Base-by-base conservation (phyloP, 176 grass and related monocot species). In the Canna indica region DNA sequence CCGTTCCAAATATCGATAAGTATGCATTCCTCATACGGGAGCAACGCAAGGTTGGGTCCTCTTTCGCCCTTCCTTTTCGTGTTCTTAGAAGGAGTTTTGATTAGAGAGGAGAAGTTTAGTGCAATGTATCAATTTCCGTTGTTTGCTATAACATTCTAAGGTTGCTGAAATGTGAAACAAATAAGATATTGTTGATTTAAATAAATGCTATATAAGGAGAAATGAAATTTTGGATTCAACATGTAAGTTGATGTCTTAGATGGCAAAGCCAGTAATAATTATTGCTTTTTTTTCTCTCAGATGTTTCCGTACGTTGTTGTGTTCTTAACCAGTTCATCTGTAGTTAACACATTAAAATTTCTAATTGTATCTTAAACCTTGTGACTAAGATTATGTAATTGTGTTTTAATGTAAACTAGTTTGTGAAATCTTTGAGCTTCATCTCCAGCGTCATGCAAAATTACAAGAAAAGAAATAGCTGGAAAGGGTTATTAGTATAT, bases 1-100 rank as follows among this genome's bases (percentile, higher is more conserved):
- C 93, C 8, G 82, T 97, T 29, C 94, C 94, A 17, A 97, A 97
- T 79, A 90, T 97, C 22, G 86, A 97, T 32, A 97, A 93, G 70
- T 93, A 92, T 12, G 80, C 84, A n/a, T 77, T 90, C 77, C 90
- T 97, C 60, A 70, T 93, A 59, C 67, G 47, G 35, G 94, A 93
- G 80, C 94, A 99, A 78, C 82, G 75, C 69, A 83, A 97, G 94
- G 94, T 97, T 76, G 0, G 64, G 7, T 53, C 10, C 20, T 60
- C 32, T 34, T 39, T 2, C 69, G 45, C 8, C 30, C 33, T 80
- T 16, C 12, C 0, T 29, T 60, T 5, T 34, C 72, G 35, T 18
- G 20, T 35, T 76, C 20, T 42, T 32, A 7, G n/a, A n/a, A n/a
- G n/a, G n/a, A n/a, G n/a, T 28, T 61, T 32, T 62, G 15, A 62